phyloP scores from a whole-genome alignment of 1,284 basidiomycete species.

The Cutaneotrichosporon spelunceum region DNA sequence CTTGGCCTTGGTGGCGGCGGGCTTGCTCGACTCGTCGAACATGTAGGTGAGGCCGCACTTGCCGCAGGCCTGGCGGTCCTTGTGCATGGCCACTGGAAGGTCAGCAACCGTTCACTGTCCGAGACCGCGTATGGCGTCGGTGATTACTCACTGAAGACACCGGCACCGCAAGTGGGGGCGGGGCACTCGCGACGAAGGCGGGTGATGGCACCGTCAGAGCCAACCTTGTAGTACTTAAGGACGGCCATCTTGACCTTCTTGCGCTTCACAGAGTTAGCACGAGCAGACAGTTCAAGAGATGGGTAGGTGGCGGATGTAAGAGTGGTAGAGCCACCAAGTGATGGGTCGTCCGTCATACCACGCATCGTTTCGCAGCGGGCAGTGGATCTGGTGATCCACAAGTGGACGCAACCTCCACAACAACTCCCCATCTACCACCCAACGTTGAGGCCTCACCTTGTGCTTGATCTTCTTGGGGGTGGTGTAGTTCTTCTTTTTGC shows the following conservation, averaged over 20 bases:
- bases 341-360: too few species aligned
- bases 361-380: too few species aligned
- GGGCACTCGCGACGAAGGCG: slow-evolving; percentile 87
- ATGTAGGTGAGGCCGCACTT: slow-evolving; percentile 84
- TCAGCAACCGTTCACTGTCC: not conserved
- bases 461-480: slow-evolving; percentile 74
- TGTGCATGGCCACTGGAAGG: slow-evolving; percentile 93
- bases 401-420: too few species aligned
- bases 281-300: not conserved
- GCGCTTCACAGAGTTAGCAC: slow-evolving; percentile 88
- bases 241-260: slow-evolving; percentile 98
- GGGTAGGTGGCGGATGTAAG: not conserved
- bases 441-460: not conserved
- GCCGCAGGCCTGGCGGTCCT: slow-evolving; percentile 92
- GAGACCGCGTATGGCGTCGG: not conserved
- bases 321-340: too few species aligned
- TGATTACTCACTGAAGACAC: slow-evolving; percentile 42
- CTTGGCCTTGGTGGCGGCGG: slow-evolving; percentile 7
- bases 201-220: slow-evolving; percentile 99
- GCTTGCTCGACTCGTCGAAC: slow-evolving; percentile 57
- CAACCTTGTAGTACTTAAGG: slow-evolving; percentile 98
- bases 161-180: slow-evolving; percentile 81
- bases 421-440: not conserved
- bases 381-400: too few species aligned
- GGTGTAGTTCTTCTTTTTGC: slow-evolving; percentile 90